These are phyloP conservation scores for Ceratobasidium sp. DNA, from an alignment of 1,284 basidiomycete genomes.

Conservation along the genomic window DNA sequence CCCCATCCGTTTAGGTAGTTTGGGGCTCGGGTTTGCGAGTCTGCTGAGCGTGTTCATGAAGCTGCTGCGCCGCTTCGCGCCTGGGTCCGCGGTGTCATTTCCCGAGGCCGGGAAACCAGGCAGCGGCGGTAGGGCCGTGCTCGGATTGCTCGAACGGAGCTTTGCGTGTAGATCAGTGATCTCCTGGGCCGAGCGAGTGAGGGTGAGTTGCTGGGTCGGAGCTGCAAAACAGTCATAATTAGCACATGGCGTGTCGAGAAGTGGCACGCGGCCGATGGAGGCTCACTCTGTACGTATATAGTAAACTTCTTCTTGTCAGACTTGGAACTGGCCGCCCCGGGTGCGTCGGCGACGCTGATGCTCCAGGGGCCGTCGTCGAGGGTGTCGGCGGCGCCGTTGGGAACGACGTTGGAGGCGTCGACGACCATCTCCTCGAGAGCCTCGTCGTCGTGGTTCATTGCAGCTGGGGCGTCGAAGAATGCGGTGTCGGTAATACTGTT, in stretches of 20 bases:
- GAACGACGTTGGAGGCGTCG: slow-evolving; percentile 33
- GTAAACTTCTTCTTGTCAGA: slow-evolving; percentile 56
- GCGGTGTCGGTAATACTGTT: slow-evolving; percentile 31
- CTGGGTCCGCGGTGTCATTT: slow-evolving; percentile 59
- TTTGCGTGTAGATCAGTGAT: slow-evolving; percentile 80
- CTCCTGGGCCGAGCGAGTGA: slow-evolving; percentile 78
- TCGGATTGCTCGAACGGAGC: slow-evolving; percentile 50
- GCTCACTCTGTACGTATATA: slow-evolving; percentile 74
- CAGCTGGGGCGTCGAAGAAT: slow-evolving; percentile 18
- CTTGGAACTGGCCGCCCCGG: slow-evolving; percentile 63
- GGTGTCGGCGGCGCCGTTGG: slow-evolving; percentile 28
- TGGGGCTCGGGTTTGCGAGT: slow-evolving; percentile 55
- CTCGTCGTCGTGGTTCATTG: slow-evolving; percentile 17
- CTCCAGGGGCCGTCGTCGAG: slow-evolving; percentile 74
- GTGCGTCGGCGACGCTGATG: slow-evolving; percentile 76
- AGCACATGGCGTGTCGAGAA: slow-evolving; percentile 54
- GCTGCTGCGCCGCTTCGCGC: slow-evolving; percentile 77
- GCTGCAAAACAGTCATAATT: slow-evolving; percentile 63
- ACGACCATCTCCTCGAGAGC: slow-evolving; percentile 46
- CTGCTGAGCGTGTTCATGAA: slow-evolving; percentile 84
- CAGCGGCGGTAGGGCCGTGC: slow-evolving; percentile 64
- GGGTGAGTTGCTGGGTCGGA: slow-evolving; percentile 87
- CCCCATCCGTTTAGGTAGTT: slow-evolving; percentile 34
- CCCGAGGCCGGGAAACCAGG: slow-evolving; percentile 64
- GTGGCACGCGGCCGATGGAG: slow-evolving; percentile 48